These are phyloP conservation scores for Primulina huaijiensis DNA, from an alignment of 257 asterid genomes.

Conservation along the genomic window DNA sequence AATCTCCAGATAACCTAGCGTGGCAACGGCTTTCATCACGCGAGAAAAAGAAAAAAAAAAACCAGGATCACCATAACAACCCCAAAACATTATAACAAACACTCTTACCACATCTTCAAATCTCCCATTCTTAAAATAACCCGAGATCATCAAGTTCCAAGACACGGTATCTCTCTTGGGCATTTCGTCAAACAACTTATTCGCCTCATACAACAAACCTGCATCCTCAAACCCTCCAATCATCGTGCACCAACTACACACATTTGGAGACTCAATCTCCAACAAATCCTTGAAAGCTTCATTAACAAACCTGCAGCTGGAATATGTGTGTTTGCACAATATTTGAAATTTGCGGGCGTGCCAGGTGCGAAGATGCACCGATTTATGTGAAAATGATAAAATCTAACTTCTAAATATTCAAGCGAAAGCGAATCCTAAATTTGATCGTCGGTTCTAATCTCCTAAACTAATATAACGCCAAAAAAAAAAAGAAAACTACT, in stretches of 20 bases:
- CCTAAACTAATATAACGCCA: no score
- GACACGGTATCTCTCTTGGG: neutral
- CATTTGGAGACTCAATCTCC: constrained; percentile 2
- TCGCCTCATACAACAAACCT: constrained; percentile 9
- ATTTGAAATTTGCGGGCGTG: no score
- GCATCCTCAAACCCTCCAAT: constrained; percentile 5
- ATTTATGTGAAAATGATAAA: no score
- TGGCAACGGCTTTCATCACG: constrained; percentile 21
- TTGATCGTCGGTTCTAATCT: no score
- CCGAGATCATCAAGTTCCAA: neutral
- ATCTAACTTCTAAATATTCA: no score
- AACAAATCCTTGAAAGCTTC: constrained; percentile 4
- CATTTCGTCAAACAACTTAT: constrained; percentile 9
- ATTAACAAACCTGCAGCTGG: neutral
- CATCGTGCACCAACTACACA: constrained; percentile 14
- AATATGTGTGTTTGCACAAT: no score
- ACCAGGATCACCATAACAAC: neutral
- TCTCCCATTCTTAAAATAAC: constrained; percentile 12
- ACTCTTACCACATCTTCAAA: constrained; percentile 7
- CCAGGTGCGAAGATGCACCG: no score
- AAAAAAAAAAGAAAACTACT: no score
- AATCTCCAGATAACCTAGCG: constrained; percentile 10
- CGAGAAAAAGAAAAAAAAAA: constrained; percentile 17
- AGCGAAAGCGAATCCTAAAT: no score
- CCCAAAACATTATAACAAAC: constrained; percentile 9